These are phyloP conservation scores for Penicillium egyptiacum DNA, from an alignment of 495 filamentous ascomycete genomes.

Conservation along the genomic window DNA sequence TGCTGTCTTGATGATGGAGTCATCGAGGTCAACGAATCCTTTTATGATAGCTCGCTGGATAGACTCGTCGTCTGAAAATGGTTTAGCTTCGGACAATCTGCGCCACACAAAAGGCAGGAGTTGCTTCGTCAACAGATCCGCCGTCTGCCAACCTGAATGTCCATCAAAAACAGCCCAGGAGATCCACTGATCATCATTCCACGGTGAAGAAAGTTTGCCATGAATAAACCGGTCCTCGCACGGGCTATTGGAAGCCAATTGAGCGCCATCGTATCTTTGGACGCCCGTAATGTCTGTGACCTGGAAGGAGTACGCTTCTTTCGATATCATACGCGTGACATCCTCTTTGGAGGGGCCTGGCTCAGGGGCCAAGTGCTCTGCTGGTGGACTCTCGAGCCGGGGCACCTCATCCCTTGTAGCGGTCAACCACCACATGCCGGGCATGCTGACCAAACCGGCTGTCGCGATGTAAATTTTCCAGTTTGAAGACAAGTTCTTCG, in stretches of 20 bases:
- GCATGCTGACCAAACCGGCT: constrained; percentile 18
- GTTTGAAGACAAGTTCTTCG: constrained; percentile 17
- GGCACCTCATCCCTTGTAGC: constrained; percentile 24
- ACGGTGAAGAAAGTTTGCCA: constrained; percentile 42
- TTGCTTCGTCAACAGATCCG: constrained; percentile 39
- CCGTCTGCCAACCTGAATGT: constrained; percentile 48
- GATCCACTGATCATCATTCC: constrained; percentile 43
- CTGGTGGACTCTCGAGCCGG: constrained; percentile 17
- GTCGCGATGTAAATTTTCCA: constrained; percentile 11
- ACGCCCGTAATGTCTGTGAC: constrained; percentile 33
- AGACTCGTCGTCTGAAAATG: constrained; percentile 18
- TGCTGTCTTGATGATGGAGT: constrained; percentile 48
- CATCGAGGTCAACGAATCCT: constrained; percentile 53
- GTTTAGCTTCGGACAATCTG: constrained; percentile 29
- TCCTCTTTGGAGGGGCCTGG: constrained; percentile 23
- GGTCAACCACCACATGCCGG: constrained; percentile 28
- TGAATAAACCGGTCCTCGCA: constrained; percentile 53
- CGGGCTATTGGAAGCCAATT: constrained; percentile 45
- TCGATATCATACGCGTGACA: constrained; percentile 30
- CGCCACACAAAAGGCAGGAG: constrained; percentile 44
- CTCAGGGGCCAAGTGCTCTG: constrained; percentile 13
- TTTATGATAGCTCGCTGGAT: constrained; percentile 44
- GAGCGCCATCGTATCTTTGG: constrained; percentile 45
- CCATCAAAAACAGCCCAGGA: constrained; percentile 53
- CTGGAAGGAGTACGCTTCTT: constrained; percentile 33